A percentile compares a stretch with the other conserved stretches of the same genome.
Evolutionary conservation across 2,329 filamentous ascomycete species (phyloP).

Genomic region (Phyllosticta citriasiana): DNA sequence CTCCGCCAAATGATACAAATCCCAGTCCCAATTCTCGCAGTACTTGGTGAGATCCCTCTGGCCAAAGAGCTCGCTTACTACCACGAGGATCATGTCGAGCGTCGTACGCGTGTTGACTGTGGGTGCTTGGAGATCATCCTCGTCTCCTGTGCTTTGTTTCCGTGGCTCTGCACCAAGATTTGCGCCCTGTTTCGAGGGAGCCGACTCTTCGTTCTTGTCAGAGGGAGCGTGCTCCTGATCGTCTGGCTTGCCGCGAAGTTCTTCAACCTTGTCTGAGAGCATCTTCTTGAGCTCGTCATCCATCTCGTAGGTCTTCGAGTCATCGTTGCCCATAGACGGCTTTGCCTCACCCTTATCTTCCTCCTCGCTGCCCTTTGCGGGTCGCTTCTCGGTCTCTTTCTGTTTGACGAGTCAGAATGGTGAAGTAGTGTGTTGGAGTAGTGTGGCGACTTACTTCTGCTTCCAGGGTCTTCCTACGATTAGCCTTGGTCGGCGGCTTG

Average conservation of each 20-base stretch:
- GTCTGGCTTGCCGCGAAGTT: neutral
- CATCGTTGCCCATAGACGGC: neutral
- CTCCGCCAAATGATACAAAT: neutral
- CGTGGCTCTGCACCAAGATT: neutral
- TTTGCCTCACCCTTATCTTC: neutral
- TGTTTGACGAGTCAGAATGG: neutral
- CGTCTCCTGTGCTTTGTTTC: neutral
- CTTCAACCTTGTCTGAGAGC: neutral
- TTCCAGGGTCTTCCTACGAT: neutral
- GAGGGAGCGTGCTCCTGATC: neutral
- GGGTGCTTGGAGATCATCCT: neutral
- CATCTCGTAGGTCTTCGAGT: neutral
- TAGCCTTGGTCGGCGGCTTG: neutral
- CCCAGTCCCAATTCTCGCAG: conserved; percentile 42
- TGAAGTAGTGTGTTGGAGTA: neutral
- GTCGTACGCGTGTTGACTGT: conserved; percentile 47
- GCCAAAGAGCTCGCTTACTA: conserved; percentile 81
- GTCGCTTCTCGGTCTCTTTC: neutral
- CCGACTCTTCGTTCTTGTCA: neutral
- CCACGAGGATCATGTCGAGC: conserved; percentile 82
- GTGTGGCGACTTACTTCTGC: neutral
- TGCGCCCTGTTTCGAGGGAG: neutral
- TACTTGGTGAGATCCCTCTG: conserved; percentile 77
- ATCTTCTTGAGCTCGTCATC: neutral
- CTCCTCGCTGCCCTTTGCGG: neutral